phyloP scores from a whole-genome alignment of 2,329 filamentous ascomycete species.

The Kalaharituber pfeilii region DNA sequence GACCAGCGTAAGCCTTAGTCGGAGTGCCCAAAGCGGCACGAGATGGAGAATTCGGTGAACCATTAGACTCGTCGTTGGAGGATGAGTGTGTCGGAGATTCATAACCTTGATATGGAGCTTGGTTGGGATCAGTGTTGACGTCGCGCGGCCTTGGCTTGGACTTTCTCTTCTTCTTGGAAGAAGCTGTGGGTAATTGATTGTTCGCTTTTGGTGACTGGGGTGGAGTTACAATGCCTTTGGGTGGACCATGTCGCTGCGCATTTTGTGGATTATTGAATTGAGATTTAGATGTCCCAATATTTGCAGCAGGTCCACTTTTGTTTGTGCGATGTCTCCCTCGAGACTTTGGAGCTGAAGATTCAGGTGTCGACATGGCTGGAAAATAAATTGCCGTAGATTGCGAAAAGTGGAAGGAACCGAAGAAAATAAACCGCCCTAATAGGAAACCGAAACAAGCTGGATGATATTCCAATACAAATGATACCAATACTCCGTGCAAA shows the following conservation, averaged over 20 bases:
- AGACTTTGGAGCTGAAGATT: not conserved
- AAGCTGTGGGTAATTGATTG: not conserved
- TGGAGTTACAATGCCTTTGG: not conserved
- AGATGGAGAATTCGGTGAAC: not conserved
- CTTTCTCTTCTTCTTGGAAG: not conserved
- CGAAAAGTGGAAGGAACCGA: not conserved
- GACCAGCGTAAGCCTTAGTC: conserved; percentile 61
- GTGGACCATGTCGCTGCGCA: not conserved
- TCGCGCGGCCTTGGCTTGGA: not conserved
- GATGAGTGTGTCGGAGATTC: not conserved
- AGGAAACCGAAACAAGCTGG: not conserved
- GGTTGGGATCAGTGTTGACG: not conserved
- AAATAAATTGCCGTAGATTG: not conserved
- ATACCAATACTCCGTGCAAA: no score
- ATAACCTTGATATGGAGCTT: not conserved
- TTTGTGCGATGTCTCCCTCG: not conserved
- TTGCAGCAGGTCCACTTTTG: not conserved
- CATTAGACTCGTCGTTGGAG: not conserved
- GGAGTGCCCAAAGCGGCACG: conserved; percentile 25
- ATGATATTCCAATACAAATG: no score
- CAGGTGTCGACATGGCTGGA: not conserved
- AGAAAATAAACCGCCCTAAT: not conserved
- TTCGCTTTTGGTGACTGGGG: not conserved
- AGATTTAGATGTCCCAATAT: not conserved
- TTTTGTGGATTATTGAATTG: not conserved